Evolutionary conservation across 257 asterid species (phyloP).

Genomic region (Solanum chilense): DNA sequence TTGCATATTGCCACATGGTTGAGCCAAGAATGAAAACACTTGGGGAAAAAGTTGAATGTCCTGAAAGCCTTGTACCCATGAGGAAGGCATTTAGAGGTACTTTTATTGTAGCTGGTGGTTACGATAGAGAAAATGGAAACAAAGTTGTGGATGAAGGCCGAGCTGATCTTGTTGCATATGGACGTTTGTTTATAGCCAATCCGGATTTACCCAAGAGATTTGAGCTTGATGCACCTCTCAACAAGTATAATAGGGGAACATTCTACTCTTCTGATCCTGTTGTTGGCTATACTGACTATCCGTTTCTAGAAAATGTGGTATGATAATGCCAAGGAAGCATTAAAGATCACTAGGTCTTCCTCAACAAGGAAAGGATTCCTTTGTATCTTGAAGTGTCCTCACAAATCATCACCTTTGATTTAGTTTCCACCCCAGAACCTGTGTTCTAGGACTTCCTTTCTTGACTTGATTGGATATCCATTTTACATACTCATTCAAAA

Average conservation of each 20-base stretch:
- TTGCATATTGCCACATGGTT: background rate
- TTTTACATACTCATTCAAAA: background rate
- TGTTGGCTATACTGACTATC: background rate
- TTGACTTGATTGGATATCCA: background rate
- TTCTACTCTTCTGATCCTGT: background rate
- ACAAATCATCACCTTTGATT: background rate
- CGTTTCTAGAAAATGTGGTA: background rate
- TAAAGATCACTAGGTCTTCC: background rate
- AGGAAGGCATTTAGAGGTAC: background rate
- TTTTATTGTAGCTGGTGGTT: background rate
- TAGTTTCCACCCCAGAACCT: background rate
- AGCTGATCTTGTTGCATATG: background rate
- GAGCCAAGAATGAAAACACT: background rate
- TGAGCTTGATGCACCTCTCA: background rate
- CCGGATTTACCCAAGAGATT: background rate
- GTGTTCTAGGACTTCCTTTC: background rate
- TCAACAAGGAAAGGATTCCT: background rate
- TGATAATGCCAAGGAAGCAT: background rate
- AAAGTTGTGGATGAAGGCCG: background rate
- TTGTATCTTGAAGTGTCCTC: background rate
- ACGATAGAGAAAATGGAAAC: background rate
- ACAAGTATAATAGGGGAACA: background rate
- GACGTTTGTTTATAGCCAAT: background rate
- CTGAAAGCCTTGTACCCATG: background rate
- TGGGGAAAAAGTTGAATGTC: background rate